Evolutionary conservation across 208 protist genomes (phyloP), one percentile per base, ranked within the genome.

Genomic region (Leishmania tropica): DNA sequence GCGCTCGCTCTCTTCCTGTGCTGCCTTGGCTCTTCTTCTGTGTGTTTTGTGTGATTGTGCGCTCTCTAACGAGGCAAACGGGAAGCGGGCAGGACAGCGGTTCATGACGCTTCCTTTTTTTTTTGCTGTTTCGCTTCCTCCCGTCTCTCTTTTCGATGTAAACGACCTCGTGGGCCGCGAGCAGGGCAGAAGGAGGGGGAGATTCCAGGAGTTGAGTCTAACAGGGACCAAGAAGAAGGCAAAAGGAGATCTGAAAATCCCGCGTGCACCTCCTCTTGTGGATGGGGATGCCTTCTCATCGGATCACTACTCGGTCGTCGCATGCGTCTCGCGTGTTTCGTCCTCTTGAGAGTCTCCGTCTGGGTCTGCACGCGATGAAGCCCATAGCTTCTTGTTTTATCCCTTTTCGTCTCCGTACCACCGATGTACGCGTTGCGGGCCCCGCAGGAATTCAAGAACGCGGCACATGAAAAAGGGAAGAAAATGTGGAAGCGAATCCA

Each of bases 391-490:
- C 42, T 42, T 7, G 8, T 51, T 31, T 2, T 45, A 6, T 40
- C 51, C 28, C 60, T 78, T 78, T n/a, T 70, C 3, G 31, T 82
- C 53, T 62, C 13, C 6, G 79, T 53, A 13, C 70, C 67, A 31
- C 45, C 70, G 24, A 62, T 74, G 70, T 74, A 54, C 40, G 28
- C 35, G 70, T 37, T 51, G 45, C 45, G 45, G 45, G 13, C 45
- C 10, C 70, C 47, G 31, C 21, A 37, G 28, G 21, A 42, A 70
- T 48, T n/a, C 40, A 31, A 54, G 21, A n/a, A 47, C 37, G 72
- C 35, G 3, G 42, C 3, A 73, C 21, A 3, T n/a, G 11, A 31
- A 51, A 17, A 73, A 31, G 15, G 4, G 1, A 2, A 51, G 3
- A 72, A 7, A 45, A 28, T 2, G 15, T 40, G 5, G 40, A 45